These are phyloP conservation scores for Ogataea salicorniae DNA, from an alignment of 805 yeast genomes.

Conservation along the genomic window DNA sequence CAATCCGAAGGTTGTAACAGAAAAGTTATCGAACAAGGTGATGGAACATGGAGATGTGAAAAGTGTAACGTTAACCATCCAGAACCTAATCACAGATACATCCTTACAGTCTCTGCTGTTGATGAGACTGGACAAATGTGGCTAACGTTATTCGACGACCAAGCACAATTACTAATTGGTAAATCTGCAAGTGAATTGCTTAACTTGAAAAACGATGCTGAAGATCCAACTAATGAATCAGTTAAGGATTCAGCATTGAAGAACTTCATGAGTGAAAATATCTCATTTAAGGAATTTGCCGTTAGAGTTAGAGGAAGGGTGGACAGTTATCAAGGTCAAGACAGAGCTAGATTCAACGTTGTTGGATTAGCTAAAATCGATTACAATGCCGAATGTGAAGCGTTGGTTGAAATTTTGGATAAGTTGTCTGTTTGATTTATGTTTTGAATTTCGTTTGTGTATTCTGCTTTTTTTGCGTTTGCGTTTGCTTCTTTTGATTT, in stretches of 20 bases:
- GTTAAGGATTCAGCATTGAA: conserved; percentile 37
- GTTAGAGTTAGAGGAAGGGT: conserved; percentile 79
- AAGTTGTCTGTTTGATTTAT: conserved; percentile 7
- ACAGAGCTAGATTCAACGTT: conserved; percentile 71
- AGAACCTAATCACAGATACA: conserved; percentile 74
- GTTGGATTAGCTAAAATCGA: conserved; percentile 49
- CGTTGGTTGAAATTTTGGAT: conserved; percentile 43
- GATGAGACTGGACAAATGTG: conserved; percentile 83
- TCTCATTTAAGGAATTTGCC: conserved; percentile 61
- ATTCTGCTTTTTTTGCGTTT: conserved; percentile 8
- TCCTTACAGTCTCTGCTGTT: conserved; percentile 67
- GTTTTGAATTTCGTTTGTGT: not conserved
- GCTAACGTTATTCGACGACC: conserved; percentile 83
- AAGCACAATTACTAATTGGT: conserved; percentile 61
- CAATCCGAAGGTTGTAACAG: conserved; percentile 69
- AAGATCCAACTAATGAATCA: conserved; percentile 37
- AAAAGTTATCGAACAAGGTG: conserved; percentile 70
- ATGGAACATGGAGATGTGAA: conserved; percentile 89
- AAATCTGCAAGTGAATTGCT: conserved; percentile 59
- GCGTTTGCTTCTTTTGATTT: not conserved
- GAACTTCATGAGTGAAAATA: conserved; percentile 23
- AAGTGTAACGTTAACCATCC: conserved; percentile 70
- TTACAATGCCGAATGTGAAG: conserved; percentile 55
- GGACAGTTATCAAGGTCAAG: conserved; percentile 77
- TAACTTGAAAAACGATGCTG: conserved; percentile 35